Conservation (phyloP, 176 grass and related monocot species). For the Oryza coarctata region DNA sequence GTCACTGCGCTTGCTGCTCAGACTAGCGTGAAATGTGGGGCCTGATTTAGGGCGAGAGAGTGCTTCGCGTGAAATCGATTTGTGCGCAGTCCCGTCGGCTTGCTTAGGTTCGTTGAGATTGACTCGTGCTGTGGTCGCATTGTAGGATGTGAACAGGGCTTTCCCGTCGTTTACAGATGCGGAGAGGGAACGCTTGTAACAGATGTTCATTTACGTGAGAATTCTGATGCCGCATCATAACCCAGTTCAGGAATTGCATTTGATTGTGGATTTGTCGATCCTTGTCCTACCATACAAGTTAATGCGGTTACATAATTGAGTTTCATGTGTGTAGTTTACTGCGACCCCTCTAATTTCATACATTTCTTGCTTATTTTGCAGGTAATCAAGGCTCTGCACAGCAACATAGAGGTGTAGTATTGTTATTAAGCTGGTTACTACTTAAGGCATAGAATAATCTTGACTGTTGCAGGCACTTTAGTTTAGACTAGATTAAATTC, state of each 20-base stretch:
- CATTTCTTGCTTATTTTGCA: constrained; percentile 25
- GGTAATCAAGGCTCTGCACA: constrained; percentile 58
- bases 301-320: background rate
- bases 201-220: constrained; percentile 52
- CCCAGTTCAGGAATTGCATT: background rate
- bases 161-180: constrained; percentile 56
- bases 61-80: background rate
- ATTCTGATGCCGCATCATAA: background rate
- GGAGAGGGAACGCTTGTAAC: constrained; percentile 54
- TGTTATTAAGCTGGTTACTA: constrained; percentile 10
- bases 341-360: background rate
- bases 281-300: background rate
- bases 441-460: background rate
- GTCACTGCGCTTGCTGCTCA: background rate
- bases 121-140: background rate
- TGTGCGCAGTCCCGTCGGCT: background rate
- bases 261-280: background rate
- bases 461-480: background rate
- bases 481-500: background rate
- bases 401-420: constrained; percentile 48
- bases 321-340: background rate
- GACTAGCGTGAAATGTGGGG: background rate
- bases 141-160: constrained; percentile 50
- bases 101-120: background rate
- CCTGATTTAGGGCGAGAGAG: background rate